phyloP scores from a whole-genome alignment of 1,139 yeast species.

The Williopsis jadinii region DNA sequence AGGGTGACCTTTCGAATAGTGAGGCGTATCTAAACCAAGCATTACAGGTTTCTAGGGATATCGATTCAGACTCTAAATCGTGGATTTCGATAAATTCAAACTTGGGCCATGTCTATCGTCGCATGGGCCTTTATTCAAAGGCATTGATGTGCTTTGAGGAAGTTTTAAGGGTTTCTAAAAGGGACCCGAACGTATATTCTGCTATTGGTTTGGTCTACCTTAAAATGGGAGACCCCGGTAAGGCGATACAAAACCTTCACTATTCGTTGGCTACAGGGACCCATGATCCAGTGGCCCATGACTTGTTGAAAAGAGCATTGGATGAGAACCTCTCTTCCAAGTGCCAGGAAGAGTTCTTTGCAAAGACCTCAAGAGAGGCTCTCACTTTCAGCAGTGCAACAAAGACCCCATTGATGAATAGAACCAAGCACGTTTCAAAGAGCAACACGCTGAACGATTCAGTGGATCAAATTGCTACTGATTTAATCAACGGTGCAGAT shows the following conservation, averaged over 20 bases:
- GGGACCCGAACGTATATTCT: constrained; percentile 70
- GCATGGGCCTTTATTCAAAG: constrained; percentile 52
- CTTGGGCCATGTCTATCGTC: constrained; percentile 84
- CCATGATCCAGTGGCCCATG: constrained; percentile 78
- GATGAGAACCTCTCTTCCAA: constrained; percentile 42
- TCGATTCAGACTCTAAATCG: constrained; percentile 75
- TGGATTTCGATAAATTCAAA: constrained; percentile 87
- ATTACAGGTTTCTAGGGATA: constrained; percentile 55
- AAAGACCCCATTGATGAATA: constrained; percentile 25
- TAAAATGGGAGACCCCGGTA: constrained; percentile 54
- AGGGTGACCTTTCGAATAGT: constrained; percentile 59
- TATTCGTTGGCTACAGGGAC: constrained; percentile 77
- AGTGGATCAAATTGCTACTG: constrained; percentile 25
- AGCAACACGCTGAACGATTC: constrained; percentile 19
- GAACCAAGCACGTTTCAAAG: constrained; percentile 14
- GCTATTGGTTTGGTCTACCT: constrained; percentile 81
- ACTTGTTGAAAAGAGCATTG: constrained; percentile 72
- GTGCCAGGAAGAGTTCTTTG: constrained; percentile 10
- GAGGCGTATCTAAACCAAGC: constrained; percentile 71
- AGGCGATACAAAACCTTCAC: constrained; percentile 74
- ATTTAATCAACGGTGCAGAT: constrained; percentile 43
- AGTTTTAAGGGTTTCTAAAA: constrained; percentile 62
- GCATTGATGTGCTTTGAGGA: constrained; percentile 73
- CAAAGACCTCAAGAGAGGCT: neutral
- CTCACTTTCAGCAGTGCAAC: constrained; percentile 1